Conservation (phyloP, 2,329 filamentous ascomycete species). For the Stagonosporopsis tanaceti region DNA sequence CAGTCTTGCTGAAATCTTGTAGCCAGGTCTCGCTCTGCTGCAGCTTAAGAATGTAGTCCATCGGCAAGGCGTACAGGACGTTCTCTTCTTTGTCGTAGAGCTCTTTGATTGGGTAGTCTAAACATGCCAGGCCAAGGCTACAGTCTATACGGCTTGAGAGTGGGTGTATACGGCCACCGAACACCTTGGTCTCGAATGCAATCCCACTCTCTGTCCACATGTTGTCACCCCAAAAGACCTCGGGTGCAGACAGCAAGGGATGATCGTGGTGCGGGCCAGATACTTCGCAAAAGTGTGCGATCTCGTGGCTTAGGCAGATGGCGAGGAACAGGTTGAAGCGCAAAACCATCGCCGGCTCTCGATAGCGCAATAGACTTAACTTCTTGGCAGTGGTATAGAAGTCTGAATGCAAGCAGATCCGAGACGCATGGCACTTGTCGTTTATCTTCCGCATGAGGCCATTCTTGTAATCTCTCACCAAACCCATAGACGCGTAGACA, state of each 20-base stretch:
- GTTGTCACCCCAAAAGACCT: constrained; percentile 51
- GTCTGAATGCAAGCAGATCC: constrained; percentile 51
- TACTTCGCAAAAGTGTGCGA: constrained; percentile 52
- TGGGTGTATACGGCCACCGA: constrained; percentile 50
- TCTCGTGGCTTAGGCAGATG: constrained; percentile 49
- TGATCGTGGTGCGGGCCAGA: constrained; percentile 49
- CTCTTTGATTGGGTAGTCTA: constrained; percentile 47
- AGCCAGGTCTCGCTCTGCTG: constrained; percentile 51
- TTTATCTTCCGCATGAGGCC: constrained; percentile 46
- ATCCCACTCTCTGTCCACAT: constrained; percentile 52
- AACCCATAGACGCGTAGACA: constrained; percentile 49
- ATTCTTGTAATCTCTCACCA: constrained; percentile 50
- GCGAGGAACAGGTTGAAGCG: constrained; percentile 53
- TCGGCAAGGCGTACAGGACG: constrained; percentile 48
- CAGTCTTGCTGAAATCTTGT: constrained; percentile 39
- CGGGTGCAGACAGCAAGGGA: constrained; percentile 44
- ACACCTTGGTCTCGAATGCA: constrained; percentile 50
- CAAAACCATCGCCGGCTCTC: constrained; percentile 51
- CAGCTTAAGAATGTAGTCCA: constrained; percentile 50
- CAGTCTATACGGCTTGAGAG: constrained; percentile 51
- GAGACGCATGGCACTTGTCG: constrained; percentile 47
- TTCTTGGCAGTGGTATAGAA: constrained; percentile 53
- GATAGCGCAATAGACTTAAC: constrained; percentile 46
- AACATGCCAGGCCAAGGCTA: constrained; percentile 47
- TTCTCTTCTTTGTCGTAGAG: constrained; percentile 50